Evolutionary conservation across 164 flowering plant genomes (phyloP), one percentile per base, ranked within the genome.

Genomic region (Magnolia officinalis): DNA sequence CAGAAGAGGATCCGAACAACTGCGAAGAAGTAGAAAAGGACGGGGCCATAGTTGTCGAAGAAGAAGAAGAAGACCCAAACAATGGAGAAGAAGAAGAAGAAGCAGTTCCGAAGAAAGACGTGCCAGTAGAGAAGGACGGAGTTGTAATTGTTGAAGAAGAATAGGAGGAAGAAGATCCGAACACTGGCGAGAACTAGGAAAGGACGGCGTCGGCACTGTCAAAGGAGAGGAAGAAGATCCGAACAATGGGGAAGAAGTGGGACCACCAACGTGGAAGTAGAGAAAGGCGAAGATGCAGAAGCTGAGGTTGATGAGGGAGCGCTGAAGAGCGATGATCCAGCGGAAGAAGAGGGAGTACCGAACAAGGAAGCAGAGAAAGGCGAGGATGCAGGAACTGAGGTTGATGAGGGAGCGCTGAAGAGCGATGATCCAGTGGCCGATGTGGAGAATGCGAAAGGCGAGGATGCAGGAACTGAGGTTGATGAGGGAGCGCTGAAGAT

Each of bases 51-150:
- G 76, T n/a, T 7, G 78, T 4, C 18, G 77, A 37, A 10, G 76
- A 45, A 55, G 85, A 50, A 0, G 81, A 58, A 24, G 82, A 18
- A 37, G 72, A 16, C 50, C 71, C 80, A 50, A 74, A 78, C 20
- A 50, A 20, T 9, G 59, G 18, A 2, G 80, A 73, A 68, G 77
- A 74, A 64, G 65, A 18, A 63, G 77, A 3, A 45, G 77, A 0
- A 23, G 75, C 23, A 70, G 74, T 24, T 18, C 75, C 76, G 37
- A 50, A 74, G 70, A 64, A 45, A 10, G 59, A 20, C 23, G 67
- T 7, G 3, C 31, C 49, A 37, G 58, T 9, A 31, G 70, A 63
- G 50, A 45, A 16, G n/a, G 76, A 8, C 2, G 71, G 18, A 18
- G 74, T 21, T 13, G 45, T 4, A 11, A 29, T 26, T 52, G 76